Evolutionary conservation across 2,329 filamentous ascomycete genomes (phyloP).

Genomic region (Plenodomus tracheiphilus): DNA sequence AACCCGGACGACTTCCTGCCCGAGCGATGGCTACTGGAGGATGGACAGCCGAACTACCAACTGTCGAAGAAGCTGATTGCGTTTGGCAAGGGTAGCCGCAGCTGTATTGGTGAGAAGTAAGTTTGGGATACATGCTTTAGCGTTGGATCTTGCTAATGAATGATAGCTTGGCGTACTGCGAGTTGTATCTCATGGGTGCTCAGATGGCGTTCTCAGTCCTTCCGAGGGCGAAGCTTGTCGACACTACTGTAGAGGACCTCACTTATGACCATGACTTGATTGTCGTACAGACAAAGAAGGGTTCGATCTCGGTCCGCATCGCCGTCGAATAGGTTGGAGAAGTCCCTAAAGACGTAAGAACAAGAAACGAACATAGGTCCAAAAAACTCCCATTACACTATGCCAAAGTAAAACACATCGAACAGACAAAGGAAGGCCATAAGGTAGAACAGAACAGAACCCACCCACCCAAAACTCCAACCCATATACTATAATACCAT

Average conservation of each 20-base stretch:
- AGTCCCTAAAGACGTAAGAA: too few species aligned
- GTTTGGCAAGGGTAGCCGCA: constrained; percentile 33
- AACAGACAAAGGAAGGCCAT: too few species aligned
- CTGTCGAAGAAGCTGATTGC: constrained; percentile 29
- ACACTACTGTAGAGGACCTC: constrained; percentile 29
- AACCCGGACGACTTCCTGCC: constrained; percentile 33
- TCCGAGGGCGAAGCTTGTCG: constrained; percentile 25
- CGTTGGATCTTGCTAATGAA: background rate
- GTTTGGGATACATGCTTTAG: constrained; percentile 1
- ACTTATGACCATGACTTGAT: constrained; percentile 31
- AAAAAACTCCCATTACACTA: too few species aligned
- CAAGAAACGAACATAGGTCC: too few species aligned
- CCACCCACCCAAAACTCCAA: too few species aligned
- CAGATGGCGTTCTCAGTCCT: constrained; percentile 24
- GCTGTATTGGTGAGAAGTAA: constrained; percentile 38
- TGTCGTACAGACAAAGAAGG: constrained; percentile 29
- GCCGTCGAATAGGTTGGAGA: constrained; percentile 19
- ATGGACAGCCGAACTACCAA: constrained; percentile 21
- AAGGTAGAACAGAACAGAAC: too few species aligned
- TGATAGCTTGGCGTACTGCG: constrained; percentile 26
- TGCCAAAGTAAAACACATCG: too few species aligned
- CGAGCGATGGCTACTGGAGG: constrained; percentile 38
- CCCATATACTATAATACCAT: too few species aligned
- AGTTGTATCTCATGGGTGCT: constrained; percentile 29
- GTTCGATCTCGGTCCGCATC: constrained; percentile 27